These are phyloP conservation scores for Coemansia aciculifera DNA, from an alignment of 192 early-diverging fungal species.

Conservation along the genomic window DNA sequence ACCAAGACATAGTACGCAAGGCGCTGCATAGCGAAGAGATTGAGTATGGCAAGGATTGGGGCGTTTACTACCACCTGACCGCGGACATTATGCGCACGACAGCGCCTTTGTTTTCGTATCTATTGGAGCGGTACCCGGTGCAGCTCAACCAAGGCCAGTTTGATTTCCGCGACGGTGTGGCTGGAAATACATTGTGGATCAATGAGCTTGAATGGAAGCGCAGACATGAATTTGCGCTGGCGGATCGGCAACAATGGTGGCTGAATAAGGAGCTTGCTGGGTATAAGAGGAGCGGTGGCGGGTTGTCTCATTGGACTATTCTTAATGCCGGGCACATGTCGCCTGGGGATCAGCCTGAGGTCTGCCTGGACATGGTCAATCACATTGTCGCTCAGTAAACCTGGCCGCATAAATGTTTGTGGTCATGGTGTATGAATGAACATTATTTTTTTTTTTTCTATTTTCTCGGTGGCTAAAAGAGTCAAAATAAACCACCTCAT, in stretches of 20 bases:
- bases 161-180: constrained; percentile 79
- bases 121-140: constrained; percentile 62
- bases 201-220: constrained; percentile 57
- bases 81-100: constrained; percentile 69
- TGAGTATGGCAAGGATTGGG: constrained; percentile 55
- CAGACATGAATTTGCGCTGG: constrained; percentile 53
- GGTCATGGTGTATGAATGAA: neutral
- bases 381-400: constrained; percentile 24
- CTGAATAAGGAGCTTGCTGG: constrained; percentile 56
- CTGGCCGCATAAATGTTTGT: neutral
- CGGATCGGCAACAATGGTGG: constrained; percentile 54
- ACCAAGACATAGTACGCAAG: constrained; percentile 54
- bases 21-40: constrained; percentile 62
- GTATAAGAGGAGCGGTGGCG: constrained; percentile 58
- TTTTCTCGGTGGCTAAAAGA: neutral
- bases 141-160: constrained; percentile 78
- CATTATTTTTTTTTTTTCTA: neutral
- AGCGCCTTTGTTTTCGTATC: constrained; percentile 55
- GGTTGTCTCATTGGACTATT: constrained; percentile 61
- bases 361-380: constrained; percentile 43
- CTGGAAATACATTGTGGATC: constrained; percentile 70
- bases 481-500: neutral
- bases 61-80: constrained; percentile 54
- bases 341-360: constrained; percentile 65
- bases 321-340: constrained; percentile 75